phyloP scores from a whole-genome alignment of 2,329 filamentous ascomycete genomes.

The Colletotrichum tamarilloi region DNA sequence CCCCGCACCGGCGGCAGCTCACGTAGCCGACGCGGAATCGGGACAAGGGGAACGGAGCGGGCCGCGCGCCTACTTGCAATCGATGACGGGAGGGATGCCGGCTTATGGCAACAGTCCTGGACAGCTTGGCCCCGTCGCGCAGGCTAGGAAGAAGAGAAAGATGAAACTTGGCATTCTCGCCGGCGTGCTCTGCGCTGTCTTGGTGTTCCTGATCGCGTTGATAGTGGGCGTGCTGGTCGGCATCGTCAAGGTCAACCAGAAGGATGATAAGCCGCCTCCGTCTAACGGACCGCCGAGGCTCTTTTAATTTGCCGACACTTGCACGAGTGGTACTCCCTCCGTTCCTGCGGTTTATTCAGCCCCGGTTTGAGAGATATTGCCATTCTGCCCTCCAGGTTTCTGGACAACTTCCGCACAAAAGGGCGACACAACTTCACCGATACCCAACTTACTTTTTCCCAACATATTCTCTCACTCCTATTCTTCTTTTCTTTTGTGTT shows the following conservation, averaged over 20 bases:
- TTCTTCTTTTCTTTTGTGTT: slow-evolving; percentile 13
- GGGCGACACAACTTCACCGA: slow-evolving; percentile 20
- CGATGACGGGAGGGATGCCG: slow-evolving; percentile 34
- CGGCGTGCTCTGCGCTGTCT: slow-evolving; percentile 19
- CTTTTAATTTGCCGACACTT: not conserved
- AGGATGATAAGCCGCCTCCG: slow-evolving; percentile 19
- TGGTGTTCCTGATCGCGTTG: slow-evolving; percentile 34
- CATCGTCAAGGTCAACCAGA: slow-evolving; percentile 23
- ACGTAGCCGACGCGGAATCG: not conserved
- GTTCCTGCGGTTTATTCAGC: not conserved
- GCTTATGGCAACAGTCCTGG: slow-evolving; percentile 20
- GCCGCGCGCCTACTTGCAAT: slow-evolving; percentile 22
- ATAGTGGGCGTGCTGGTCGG: slow-evolving; percentile 34
- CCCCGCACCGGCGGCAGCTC: slow-evolving; percentile 15
- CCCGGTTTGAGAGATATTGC: not conserved
- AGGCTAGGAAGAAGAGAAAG: slow-evolving; percentile 28
- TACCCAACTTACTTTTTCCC: slow-evolving; percentile 13
- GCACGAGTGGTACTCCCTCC: not conserved
- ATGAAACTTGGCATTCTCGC: slow-evolving; percentile 32
- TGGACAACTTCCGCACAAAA: not conserved
- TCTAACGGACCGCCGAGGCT: not conserved
- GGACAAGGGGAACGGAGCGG: not conserved
- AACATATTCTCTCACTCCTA: not conserved
- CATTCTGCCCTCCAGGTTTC: not conserved
- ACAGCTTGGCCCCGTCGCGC: slow-evolving; percentile 30